phyloP scores from a whole-genome alignment of 768 basidiomycete genomes.

The Mycena albidolilacea region DNA sequence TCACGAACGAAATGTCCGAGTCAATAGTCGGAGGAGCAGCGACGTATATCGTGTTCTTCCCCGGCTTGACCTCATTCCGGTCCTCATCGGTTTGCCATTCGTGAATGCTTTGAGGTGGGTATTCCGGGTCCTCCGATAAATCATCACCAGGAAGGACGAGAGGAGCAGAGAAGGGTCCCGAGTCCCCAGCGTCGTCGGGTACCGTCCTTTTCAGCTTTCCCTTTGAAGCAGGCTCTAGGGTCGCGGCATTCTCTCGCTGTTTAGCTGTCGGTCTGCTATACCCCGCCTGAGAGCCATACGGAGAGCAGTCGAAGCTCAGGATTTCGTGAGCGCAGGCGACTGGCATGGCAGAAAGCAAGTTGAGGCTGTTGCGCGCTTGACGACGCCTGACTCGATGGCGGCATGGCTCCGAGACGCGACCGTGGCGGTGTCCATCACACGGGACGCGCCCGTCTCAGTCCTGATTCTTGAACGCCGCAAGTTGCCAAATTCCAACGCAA shows the following conservation, averaged over 20 bases:
- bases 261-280: constrained; percentile 31
- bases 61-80: constrained; percentile 49
- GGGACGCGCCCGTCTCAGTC: no score
- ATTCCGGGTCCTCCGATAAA: constrained; percentile 50
- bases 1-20: constrained; percentile 41
- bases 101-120: constrained; percentile 51
- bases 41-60: constrained; percentile 49
- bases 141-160: constrained; percentile 53
- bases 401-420: background rate
- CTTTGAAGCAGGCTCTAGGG: constrained; percentile 18
- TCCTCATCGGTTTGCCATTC: constrained; percentile 49
- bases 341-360: constrained; percentile 12
- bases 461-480: no score
- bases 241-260: constrained; percentile 37
- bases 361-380: background rate
- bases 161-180: constrained; percentile 49
- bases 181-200: constrained; percentile 14
- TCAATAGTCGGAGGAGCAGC: constrained; percentile 48
- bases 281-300: constrained; percentile 26
- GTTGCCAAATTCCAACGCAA: no score
- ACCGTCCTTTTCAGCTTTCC: constrained; percentile 20
- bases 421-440: background rate
- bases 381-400: background rate
- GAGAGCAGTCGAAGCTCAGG: constrained; percentile 35
- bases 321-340: constrained; percentile 27